Base-by-base conservation (phyloP, 805 yeast genomes). In the Ogataea paraovalis region DNA sequence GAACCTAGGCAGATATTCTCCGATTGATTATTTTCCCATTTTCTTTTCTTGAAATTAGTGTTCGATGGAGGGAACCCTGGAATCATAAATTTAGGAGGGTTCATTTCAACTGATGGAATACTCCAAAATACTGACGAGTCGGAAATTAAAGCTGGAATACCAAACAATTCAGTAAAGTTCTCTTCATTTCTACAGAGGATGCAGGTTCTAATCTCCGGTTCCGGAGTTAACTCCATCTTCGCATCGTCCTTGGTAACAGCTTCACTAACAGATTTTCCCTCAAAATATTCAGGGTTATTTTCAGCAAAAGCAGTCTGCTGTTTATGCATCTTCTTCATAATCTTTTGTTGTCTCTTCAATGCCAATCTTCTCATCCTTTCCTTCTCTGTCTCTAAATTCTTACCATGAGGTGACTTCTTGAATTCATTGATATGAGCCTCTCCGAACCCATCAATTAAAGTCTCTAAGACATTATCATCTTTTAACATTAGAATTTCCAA, bases 281-380 rank as follows among this genome's bases (percentile, higher is more conserved):
- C 49, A 30, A 65, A 57, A 40, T 47, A 57, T 3, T 43, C 62
- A 41, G 66, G 58, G 50, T 77, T 75, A 21, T 71, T 65, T 28
- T 59, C 66, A 52, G 74, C 60, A 45, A 79, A 79, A 39, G 65
- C 61, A 21, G 65, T 60, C 46, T 80, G 69, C 53, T 78, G 82
- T 47, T 73, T 82, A 20, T 79, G 77, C 72, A 86, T 80, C 57
- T 78, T 83, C 23, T 73, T 75, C 72, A 84, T 60, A 9, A 85
- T 73, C 55, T 76, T 83, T 39, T 76, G 76, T 58, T 80, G 85
- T 46, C 88, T 73, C 51, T 77, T 76, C 48, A 79, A 74, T 2
- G 87, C 87, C n/a, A 76, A 46, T 50, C 83, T 66, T 60, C 74
- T 80, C 48, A 71, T 73, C 42, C 76, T 73, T 36, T 82, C 87